Evolutionary conservation across 2,329 filamentous ascomycete species (phyloP).

Genomic region (Hymenoscyphus fraxineus): DNA sequence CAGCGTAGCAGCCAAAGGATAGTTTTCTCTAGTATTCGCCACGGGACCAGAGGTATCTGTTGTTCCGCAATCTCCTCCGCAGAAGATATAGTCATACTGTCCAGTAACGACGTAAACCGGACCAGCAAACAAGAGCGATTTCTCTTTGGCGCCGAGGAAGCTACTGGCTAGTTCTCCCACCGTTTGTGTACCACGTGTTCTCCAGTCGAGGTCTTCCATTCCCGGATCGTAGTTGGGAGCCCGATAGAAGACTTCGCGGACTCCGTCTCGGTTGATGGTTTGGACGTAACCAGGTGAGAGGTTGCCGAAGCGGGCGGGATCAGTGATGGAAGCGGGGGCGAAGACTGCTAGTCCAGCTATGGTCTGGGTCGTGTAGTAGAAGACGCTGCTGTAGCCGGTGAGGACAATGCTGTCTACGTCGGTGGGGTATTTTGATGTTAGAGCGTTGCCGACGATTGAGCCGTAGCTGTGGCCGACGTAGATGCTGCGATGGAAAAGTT

Average conservation of each 20-base stretch:
- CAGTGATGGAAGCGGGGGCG: background rate
- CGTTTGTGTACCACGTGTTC: background rate
- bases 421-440: conserved; percentile 27
- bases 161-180: background rate
- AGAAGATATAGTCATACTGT: conserved; percentile 20
- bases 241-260: background rate
- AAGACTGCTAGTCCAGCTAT: background rate
- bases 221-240: too few species aligned
- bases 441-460: conserved; percentile 24
- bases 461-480: conserved; percentile 31
- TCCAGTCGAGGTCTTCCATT: background rate
- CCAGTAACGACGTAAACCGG: conserved; percentile 21
- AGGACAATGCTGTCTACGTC: conserved; percentile 30
- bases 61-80: conserved; percentile 4
- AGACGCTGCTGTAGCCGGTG: conserved; percentile 24
- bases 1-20: conserved; percentile 2
- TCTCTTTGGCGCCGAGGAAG: background rate
- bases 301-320: background rate
- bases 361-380: background rate
- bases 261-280: background rate
- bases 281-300: background rate
- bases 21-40: conserved; percentile 6
- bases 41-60: background rate
- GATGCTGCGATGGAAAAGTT: conserved; percentile 7
- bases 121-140: conserved; percentile 9